Conservation (phyloP, 805 yeast species). For the Kazachstania taianensis region DNA sequence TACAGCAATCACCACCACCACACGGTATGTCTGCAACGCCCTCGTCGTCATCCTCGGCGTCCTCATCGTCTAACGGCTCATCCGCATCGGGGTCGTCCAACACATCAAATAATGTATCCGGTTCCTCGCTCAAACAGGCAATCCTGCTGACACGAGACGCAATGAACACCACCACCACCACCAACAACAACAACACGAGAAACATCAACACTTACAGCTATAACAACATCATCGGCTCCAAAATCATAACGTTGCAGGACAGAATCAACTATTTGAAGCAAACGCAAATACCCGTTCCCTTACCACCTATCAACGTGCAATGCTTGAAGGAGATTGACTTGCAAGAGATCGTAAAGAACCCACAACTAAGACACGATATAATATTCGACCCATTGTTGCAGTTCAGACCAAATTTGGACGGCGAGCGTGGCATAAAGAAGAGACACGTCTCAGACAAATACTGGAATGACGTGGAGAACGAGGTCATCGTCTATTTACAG, state of each 20-base stretch:
- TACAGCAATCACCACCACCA: not conserved
- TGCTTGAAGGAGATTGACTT: constrained; percentile 78
- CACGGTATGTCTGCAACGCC: not conserved
- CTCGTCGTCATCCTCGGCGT: constrained; percentile 1
- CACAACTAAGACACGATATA: constrained; percentile 87
- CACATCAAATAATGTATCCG: not conserved
- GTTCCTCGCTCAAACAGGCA: constrained; percentile 6
- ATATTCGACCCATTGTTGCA: constrained; percentile 86
- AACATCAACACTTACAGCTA: not conserved
- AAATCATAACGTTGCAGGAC: constrained; percentile 17
- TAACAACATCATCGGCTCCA: not conserved
- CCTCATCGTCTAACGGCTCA: constrained; percentile 1
- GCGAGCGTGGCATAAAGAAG: constrained; percentile 80
- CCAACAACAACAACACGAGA: not conserved
- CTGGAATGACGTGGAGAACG: constrained; percentile 69
- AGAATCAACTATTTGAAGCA: constrained; percentile 16
- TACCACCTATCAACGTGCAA: constrained; percentile 78
- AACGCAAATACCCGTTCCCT: constrained; percentile 33
- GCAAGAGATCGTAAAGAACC: constrained; percentile 81
- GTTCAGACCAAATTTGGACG: constrained; percentile 83
- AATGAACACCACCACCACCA: not conserved
- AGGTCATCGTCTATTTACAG: constrained; percentile 40
- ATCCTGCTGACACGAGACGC: constrained; percentile 7
- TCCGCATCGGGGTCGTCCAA: not conserved
- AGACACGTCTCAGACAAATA: constrained; percentile 66